Base-by-base conservation (phyloP, 2,329 filamentous ascomycete species). In the Pestalotiopsis sp. region DNA sequence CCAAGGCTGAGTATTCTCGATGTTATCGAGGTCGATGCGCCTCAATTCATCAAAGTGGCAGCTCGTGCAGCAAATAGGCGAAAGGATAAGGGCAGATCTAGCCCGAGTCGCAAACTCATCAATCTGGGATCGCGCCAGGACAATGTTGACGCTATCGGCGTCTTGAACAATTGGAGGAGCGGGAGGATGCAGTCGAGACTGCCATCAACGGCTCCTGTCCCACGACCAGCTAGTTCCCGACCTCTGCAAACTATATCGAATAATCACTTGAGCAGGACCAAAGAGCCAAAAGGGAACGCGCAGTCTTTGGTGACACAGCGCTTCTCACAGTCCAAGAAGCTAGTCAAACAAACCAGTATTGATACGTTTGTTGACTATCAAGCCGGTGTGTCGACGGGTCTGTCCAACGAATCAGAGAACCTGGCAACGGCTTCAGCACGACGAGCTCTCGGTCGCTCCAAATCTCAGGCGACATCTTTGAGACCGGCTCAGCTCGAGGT, bases 1-100 rank as follows among this genome's bases (percentile, higher is more conserved):
- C 87, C 87, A 3, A 78, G 76, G 23, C 81, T 91, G 23, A 86
- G 89, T 71, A 90, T 91, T 67, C 75, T 91, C n/a, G 89, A 91
- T 76, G 84, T 90, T 25, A 81, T 86, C 59, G 84, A 86, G 70
- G 75, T 80, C 1, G 74, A 82, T 68, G 86, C 88, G 0, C 90
- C 90, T 1, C 78, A 76, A 1, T 91, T 91, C 70, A 78, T 92
- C 41, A 88, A 84, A 69, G 84, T 92, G 73, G 90, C 90, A 64
- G 88, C 88, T 58, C 87, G 90, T 17, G 83, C 87, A 66, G 88
- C 84, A 3, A 85, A 80, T 66, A 81, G 77, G 65, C 83, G 82
- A 41, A 74, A 71, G 31, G 82, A 83, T 13, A 80, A 85, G 70
- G 89, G 89, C 17, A 86, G 86, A 74, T 82, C 85, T 6, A 90